Percentiles rank a stretch among this genome's conserved stretches.
These are phyloP conservation scores for Tolypocladium guangdongense DNA, from an alignment of 2,329 filamentous ascomycete species.

Conservation along the genomic window DNA sequence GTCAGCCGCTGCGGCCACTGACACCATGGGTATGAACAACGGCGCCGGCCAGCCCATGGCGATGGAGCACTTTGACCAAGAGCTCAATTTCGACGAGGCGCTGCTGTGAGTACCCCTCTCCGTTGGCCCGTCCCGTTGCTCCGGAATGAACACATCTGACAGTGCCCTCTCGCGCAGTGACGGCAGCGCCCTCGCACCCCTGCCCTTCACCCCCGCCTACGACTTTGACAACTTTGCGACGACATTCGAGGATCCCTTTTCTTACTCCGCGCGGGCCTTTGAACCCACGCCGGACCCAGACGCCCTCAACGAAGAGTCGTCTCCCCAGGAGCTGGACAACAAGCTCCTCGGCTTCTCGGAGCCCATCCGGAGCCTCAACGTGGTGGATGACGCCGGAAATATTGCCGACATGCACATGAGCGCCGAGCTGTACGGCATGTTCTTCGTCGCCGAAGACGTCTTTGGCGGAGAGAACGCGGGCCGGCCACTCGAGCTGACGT, in stretches of 20 bases:
- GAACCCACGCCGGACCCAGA: conserved; percentile 32
- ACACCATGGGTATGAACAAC: conserved; percentile 35
- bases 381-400: conserved; percentile 56
- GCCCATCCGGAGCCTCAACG: conserved; percentile 45
- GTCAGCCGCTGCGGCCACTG: conserved; percentile 31
- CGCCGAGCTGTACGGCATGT: conserved; percentile 78
- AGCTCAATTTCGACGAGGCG: conserved; percentile 44
- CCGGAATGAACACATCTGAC: not conserved
- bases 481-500: conserved; percentile 72
- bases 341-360: conserved; percentile 67
- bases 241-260: conserved; percentile 57
- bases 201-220: conserved; percentile 48
- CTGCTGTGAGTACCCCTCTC: conserved; percentile 35
- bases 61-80: conserved; percentile 41
- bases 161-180: conserved; percentile 14
- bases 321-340: conserved; percentile 49
- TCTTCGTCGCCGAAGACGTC: conserved; percentile 75
- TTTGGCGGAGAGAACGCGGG: conserved; percentile 49
- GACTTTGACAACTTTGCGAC: conserved; percentile 49
- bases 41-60: conserved; percentile 25
- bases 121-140: not conserved
- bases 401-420: conserved; percentile 55
- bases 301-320: conserved; percentile 33
- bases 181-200: conserved; percentile 19
- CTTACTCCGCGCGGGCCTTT: conserved; percentile 40